Conservation (phyloP, 169 alveolate genomes). For the Plasmodium gaboni region DNA sequence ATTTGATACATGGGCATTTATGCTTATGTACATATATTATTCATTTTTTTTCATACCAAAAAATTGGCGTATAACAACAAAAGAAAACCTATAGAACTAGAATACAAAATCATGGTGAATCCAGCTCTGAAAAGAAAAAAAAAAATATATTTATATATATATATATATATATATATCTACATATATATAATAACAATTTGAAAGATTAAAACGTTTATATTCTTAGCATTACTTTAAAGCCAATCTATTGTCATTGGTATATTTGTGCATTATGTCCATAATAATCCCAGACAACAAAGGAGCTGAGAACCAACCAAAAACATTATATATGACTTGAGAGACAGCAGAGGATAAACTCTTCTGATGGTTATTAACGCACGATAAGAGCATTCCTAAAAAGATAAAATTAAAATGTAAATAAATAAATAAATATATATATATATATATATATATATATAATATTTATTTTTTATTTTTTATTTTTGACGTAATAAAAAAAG, state of each 20-base stretch:
- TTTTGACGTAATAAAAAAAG: background rate
- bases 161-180: background rate
- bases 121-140: constrained; percentile 78
- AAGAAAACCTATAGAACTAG: constrained; percentile 79
- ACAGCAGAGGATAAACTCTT: constrained; percentile 84
- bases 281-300: constrained; percentile 81
- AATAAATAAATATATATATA: background rate
- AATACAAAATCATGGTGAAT: constrained; percentile 78
- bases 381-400: constrained; percentile 73
- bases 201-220: too few species aligned
- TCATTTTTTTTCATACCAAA: constrained; percentile 44
- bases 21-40: background rate
- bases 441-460: background rate
- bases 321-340: constrained; percentile 81
- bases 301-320: constrained; percentile 86
- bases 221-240: constrained; percentile 37
- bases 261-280: constrained; percentile 82
- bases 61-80: constrained; percentile 78
- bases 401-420: background rate
- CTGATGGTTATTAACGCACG: constrained; percentile 81
- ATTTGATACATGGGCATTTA: too few species aligned
- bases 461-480: background rate
- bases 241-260: constrained; percentile 71
- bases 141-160: background rate
- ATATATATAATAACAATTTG: background rate